phyloP scores from a whole-genome alignment of 345 rosid genomes.

The Tarenaya hassleriana region DNA sequence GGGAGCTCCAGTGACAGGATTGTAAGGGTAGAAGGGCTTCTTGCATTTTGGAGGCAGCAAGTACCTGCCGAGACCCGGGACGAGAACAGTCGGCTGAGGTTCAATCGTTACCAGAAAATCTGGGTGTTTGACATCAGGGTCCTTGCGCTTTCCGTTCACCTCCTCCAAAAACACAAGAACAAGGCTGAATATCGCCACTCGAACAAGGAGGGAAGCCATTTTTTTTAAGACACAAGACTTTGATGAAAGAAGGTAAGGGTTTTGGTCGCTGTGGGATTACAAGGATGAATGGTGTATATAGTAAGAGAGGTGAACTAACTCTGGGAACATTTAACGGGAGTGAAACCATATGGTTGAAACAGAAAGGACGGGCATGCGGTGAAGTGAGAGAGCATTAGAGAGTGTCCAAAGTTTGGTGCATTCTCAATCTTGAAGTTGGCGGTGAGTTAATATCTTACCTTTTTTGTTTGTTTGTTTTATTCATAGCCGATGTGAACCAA shows the following conservation, averaged over 20 bases:
- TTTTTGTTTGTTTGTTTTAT: too few relatives aligned
- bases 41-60: slow-evolving; percentile 42
- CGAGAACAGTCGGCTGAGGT: slow-evolving; percentile 35
- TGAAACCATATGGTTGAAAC: slow-evolving; percentile 24
- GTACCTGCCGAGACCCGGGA: slow-evolving; percentile 63
- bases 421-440: too few relatives aligned
- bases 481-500: too few relatives aligned
- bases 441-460: too few relatives aligned
- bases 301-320: slow-evolving; percentile 21
- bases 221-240: not conserved
- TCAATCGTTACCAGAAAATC: slow-evolving; percentile 35
- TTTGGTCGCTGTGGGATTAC: slow-evolving; percentile 17
- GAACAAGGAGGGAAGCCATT: slow-evolving; percentile 25
- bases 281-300: slow-evolving; percentile 20
- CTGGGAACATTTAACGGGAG: slow-evolving; percentile 28
- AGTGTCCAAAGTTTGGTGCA: slow-evolving; percentile 32
- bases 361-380: slow-evolving; percentile 12
- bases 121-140: slow-evolving; percentile 51
- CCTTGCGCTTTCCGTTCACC: slow-evolving; percentile 37
- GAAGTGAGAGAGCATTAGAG: slow-evolving; percentile 15
- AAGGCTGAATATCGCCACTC: slow-evolving; percentile 22
- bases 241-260: not conserved
- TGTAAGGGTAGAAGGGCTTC: slow-evolving; percentile 25
- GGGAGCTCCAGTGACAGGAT: slow-evolving; percentile 31
- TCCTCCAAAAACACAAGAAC: slow-evolving; percentile 31